Evolutionary conservation across 2,329 filamentous ascomycete species (phyloP), one percentile per base, ranked within the genome.

Genomic region (Magnaporthales sp.): DNA sequence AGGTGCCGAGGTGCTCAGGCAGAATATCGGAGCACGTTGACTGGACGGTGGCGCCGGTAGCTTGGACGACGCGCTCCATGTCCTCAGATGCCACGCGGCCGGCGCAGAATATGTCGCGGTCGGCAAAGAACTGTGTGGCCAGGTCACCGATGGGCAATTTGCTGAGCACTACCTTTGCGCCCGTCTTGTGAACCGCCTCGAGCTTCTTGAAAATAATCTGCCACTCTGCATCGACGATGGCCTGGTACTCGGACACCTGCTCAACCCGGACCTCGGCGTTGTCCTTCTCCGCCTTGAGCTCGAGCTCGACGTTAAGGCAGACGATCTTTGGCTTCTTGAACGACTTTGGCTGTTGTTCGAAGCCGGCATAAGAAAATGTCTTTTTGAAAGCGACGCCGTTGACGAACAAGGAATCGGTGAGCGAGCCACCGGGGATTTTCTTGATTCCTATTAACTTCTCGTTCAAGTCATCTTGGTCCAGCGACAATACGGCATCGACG

Each of bases 141-240:
- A 99, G 82, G 82, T 99, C 95, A 75, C 95, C 95, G 75, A 99
- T 98, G 56, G 95, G 95, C 69, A 98, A 85, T 81, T 97, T 98
- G 80, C 92, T 97, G 67, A 99, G 88, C 58, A 99, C 93, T 65
- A 99, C 93, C 86, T 97, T 65, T 70, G 95, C 95, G 66, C 95
- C 95, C 6, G 94, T 97, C 80, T 94, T 89, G 85, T 94, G 87
- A 66, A 97, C 82, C 63, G 94, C 92, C 82, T 99, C 95, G 77
- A 99, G 91, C 85, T 99, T 99, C 84, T 97, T 94, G 87, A 90
- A 98, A 79, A 99, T 99, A 76, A 99, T 99, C 80, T 97, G 93
- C 95, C 95, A 99, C 80, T 99, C 95, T 31, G 95, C 95, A 75
- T 99, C 95, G 76, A 99, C 95, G 72, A 99, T 97, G 70, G 95